A percentile compares a stretch with the other conserved stretches of the same genome.
Conservation (phyloP, 805 yeast genomes). For the Barnettozyma wickerhamii region DNA sequence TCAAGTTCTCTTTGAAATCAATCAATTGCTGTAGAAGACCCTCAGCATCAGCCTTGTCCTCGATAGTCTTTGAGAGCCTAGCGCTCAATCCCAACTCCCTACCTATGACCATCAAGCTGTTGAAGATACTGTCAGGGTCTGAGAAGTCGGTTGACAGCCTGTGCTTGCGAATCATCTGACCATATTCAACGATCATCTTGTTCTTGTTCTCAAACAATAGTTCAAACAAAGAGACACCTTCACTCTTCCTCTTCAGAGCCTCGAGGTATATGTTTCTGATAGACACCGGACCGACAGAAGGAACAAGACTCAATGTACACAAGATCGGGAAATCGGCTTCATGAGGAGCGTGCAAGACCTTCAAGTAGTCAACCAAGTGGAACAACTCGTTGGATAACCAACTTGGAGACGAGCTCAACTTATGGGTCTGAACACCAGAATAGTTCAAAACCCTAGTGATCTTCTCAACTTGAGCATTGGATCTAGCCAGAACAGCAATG, state of each 20-base stretch:
- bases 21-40: constrained; percentile 26
- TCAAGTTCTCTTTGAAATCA: constrained; percentile 34
- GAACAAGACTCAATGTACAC: constrained; percentile 24
- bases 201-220: constrained; percentile 13
- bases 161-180: too few species aligned
- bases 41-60: constrained; percentile 23
- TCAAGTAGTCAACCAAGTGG: constrained; percentile 45
- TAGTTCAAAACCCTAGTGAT: constrained; percentile 34
- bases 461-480: constrained; percentile 45
- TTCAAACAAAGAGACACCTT: constrained; percentile 14
- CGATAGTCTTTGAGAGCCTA: constrained; percentile 13
- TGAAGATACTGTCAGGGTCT: constrained; percentile 13
- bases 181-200: constrained; percentile 26
- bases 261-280: constrained; percentile 19
- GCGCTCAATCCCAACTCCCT: constrained; percentile 14
- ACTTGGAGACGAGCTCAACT: constrained; percentile 41
- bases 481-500: constrained; percentile 47
- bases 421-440: constrained; percentile 39
- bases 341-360: constrained; percentile 31
- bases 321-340: constrained; percentile 26
- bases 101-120: constrained; percentile 11
- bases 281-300: constrained; percentile 19
- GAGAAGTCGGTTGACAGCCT: constrained; percentile 19
- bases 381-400: constrained; percentile 45
- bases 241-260: constrained; percentile 2